Evolutionary conservation across 352 stramenopile genomes (phyloP), one percentile per base, ranked within the genome.

Genomic region (Globisporangium parvum): DNA sequence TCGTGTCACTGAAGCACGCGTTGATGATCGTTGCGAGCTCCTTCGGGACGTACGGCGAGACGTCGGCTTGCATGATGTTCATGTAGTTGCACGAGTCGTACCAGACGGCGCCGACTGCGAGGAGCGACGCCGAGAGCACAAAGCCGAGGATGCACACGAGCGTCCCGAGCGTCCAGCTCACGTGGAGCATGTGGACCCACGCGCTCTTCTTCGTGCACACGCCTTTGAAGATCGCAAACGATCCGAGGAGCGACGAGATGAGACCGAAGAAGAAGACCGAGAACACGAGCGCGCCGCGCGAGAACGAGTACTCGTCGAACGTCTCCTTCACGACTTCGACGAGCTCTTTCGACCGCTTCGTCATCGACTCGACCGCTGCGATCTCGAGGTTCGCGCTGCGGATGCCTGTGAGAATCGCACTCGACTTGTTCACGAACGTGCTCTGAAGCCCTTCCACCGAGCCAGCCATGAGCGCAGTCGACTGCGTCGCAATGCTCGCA

Each of bases 71-170:
- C 18, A 91, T 35, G n/a, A 91, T 71, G 56, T 80, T 85, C 73
- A 93, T 83, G 61, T 93, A 91, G 49, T 82, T 81, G 66, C 83
- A 93, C 17, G 73, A 76, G 47, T 93, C 83, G 55, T 79, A 91
- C 79, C 79, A 93, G 37, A 93, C 65, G 40, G 80, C 83, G 17
- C 73, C 77, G 23, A 93, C 79, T 2, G 83, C 83, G 12, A 93
- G 73, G 15, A 93, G 62, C 1, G 77, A 87, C 6, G 80, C 71
- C 1, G 80, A 78, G 3, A 91, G 57, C 8, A 91, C 77, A 47
- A 93, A 93, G 17, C 79, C 80, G n/a, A 91, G 45, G 37, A 91
- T 85, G 56, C 79, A 89, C 17, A 91, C 80, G 0, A 91, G 71
- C 51, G 85, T 72, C 1, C 71, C 73, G n/a, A 91, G 66, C 17